A percentile compares a stretch with the other conserved stretches of the same genome.
Evolutionary conservation across 2,329 filamentous ascomycete genomes (phyloP).

Genomic region (Nothomitra cinnamomea): DNA sequence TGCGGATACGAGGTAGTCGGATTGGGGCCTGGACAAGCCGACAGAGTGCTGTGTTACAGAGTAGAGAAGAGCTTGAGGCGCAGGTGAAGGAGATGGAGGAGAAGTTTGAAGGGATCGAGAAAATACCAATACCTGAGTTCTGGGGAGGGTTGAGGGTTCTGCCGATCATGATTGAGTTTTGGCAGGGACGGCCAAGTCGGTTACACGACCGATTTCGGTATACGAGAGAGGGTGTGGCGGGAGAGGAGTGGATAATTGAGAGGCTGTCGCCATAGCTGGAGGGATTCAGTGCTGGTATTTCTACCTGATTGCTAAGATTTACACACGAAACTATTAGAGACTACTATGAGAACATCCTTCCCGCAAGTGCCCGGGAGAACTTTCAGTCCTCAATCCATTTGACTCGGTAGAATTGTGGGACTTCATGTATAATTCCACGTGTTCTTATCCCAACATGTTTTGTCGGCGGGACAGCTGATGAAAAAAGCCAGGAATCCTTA

Average conservation of each 20-base stretch:
- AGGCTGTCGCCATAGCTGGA: slow-evolving; percentile 52
- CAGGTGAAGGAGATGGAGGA: slow-evolving; percentile 63
- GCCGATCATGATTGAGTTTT: slow-evolving; percentile 84
- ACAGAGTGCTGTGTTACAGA: slow-evolving; percentile 64
- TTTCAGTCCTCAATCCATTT: too few species aligned
- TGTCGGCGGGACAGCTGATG: too few species aligned
- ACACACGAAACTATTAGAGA: too few species aligned
- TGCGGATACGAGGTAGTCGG: slow-evolving; percentile 57
- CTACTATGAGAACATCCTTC: slow-evolving; percentile 58
- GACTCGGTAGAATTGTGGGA: too few species aligned
- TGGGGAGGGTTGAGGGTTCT: slow-evolving; percentile 85
- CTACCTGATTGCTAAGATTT: too few species aligned
- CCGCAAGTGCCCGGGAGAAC: too few species aligned
- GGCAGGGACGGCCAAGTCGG: slow-evolving; percentile 78
- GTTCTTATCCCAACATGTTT: too few species aligned
- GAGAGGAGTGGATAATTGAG: slow-evolving; percentile 43
- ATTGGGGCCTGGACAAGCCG: slow-evolving; percentile 87
- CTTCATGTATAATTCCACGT: too few species aligned
- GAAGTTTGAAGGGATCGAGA: slow-evolving; percentile 54
- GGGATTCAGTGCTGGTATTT: neutral
- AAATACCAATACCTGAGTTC: slow-evolving; percentile 81
- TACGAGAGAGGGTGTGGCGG: slow-evolving; percentile 33
- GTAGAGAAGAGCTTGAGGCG: slow-evolving; percentile 54
- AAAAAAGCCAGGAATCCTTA: too few species aligned
- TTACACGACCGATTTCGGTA: slow-evolving; percentile 92